phyloP scores from a whole-genome alignment of 1,284 basidiomycete species.

The Marasmius fiardii region DNA sequence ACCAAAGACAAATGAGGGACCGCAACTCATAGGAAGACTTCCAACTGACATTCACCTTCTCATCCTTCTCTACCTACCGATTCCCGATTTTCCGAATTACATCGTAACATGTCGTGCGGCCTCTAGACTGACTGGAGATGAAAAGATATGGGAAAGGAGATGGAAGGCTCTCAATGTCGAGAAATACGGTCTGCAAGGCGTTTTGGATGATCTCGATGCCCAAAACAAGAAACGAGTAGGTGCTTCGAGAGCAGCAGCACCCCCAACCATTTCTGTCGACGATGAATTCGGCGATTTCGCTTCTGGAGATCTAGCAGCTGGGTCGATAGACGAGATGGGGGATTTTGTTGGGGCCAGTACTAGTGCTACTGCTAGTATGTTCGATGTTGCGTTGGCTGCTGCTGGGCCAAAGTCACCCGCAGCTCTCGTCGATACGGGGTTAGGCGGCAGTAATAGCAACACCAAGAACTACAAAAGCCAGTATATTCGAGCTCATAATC shows the following conservation, averaged over 20 bases:
- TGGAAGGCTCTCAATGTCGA: constrained; percentile 64
- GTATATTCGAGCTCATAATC: constrained; percentile 63
- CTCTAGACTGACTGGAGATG: constrained; percentile 62
- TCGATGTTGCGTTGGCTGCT: constrained; percentile 21
- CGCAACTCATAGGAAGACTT: constrained; percentile 68
- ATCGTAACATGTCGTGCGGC: constrained; percentile 65
- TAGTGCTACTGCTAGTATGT: constrained; percentile 28
- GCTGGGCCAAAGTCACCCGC: constrained; percentile 15
- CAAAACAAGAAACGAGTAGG: constrained; percentile 33
- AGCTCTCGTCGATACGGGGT: neutral
- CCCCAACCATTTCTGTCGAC: constrained; percentile 60
- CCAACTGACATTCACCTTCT: constrained; percentile 75
- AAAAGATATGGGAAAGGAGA: constrained; percentile 71
- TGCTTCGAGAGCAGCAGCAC: constrained; percentile 34
- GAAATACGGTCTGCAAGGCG: constrained; percentile 35
- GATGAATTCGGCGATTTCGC: constrained; percentile 94
- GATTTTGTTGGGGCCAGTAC: constrained; percentile 60
- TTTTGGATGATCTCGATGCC: constrained; percentile 63
- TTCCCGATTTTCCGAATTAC: constrained; percentile 78
- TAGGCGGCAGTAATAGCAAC: constrained; percentile 19
- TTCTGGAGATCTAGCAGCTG: constrained; percentile 39
- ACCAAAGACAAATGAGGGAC: constrained; percentile 24
- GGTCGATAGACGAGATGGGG: constrained; percentile 43
- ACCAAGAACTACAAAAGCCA: constrained; percentile 33
- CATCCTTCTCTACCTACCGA: constrained; percentile 67